Evolutionary conservation across 257 asterid genomes (phyloP), one percentile per base, ranked within the genome.

Genomic region (Lantana camara): DNA sequence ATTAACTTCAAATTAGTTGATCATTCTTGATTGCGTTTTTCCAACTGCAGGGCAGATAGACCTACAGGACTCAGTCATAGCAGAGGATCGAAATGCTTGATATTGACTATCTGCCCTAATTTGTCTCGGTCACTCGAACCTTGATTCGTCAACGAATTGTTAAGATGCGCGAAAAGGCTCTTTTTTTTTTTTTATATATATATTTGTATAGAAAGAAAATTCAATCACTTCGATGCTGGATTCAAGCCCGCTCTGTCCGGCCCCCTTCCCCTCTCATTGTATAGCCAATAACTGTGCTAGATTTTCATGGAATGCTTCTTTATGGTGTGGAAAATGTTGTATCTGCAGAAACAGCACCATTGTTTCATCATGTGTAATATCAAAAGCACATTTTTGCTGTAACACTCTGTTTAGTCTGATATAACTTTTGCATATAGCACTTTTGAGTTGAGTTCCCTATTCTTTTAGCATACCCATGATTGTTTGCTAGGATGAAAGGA

Each of bases 1-100:
- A n/a, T n/a, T 38, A 38, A 35, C 41, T 35, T 35, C 41, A n/a
- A n/a, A n/a, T n/a, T n/a, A n/a, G n/a, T n/a, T n/a, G n/a, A 52
- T 51, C n/a, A 49, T 62, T 24, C 40, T 37, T 52, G 34, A 32
- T 52, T 34, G 27, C 14, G 40, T 10, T 35, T 40, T 50, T 9
- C 8, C 20, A 21, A 59, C 7, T 70, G 75, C 90, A 89, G 96
- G 90, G 1, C 81, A 73, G 35, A 75, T 89, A 51, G 93, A 82
- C 49, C 56, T 89, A 55, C 87, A 77, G 10, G 96, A 84, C 55
- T 75, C 70, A 21, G 80, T 80, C 16, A 80, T 80, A 48, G 79
- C 84, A 5, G 93, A 89, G 74, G 97, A 89, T 20, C 14, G 78
- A 77, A 19, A 82, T 73, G 70, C 67, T 74, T 54, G 57, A 60